These are phyloP conservation scores for Metarhizium sp. DNA, from an alignment of 2,329 filamentous ascomycete genomes.

Conservation along the genomic window DNA sequence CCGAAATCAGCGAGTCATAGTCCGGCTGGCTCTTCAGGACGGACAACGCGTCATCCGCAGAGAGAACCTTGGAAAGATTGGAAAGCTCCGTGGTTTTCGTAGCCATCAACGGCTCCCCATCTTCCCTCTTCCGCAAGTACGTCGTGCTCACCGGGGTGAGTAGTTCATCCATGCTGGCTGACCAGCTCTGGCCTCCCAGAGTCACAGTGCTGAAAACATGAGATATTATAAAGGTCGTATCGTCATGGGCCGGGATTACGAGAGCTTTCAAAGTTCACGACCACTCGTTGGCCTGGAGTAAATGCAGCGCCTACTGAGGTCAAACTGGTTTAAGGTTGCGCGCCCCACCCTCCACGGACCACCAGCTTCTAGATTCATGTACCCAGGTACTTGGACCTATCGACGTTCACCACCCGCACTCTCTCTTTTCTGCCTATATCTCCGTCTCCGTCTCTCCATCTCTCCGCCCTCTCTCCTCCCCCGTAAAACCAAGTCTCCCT, in stretches of 20 bases:
- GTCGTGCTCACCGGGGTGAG: constrained; percentile 45
- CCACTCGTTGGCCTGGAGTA: no score
- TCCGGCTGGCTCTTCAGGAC: constrained; percentile 53
- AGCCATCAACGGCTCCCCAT: constrained; percentile 21
- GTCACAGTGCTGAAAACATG: neutral
- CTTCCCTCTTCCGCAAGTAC: constrained; percentile 30
- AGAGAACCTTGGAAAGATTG: constrained; percentile 13
- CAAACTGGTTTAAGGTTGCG: neutral
- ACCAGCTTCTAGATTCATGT: no score
- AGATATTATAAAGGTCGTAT: neutral
- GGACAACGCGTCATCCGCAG: constrained; percentile 45
- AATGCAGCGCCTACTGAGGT: neutral
- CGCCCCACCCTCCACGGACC: neutral
- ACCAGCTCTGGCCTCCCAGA: neutral
- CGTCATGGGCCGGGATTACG: neutral
- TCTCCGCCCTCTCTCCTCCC: neutral
- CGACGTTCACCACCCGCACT: no score
- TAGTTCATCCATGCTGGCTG: constrained; percentile 41
- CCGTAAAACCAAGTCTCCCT: neutral
- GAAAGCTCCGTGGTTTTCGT: constrained; percentile 3
- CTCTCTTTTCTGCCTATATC: no score
- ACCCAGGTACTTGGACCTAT: no score
- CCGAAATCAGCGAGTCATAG: constrained; percentile 42
- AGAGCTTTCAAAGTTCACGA: neutral
- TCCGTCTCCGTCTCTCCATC: neutral